Evolutionary conservation across 495 filamentous ascomycete species (phyloP).

Genomic region (Hypoxylon fuscum): DNA sequence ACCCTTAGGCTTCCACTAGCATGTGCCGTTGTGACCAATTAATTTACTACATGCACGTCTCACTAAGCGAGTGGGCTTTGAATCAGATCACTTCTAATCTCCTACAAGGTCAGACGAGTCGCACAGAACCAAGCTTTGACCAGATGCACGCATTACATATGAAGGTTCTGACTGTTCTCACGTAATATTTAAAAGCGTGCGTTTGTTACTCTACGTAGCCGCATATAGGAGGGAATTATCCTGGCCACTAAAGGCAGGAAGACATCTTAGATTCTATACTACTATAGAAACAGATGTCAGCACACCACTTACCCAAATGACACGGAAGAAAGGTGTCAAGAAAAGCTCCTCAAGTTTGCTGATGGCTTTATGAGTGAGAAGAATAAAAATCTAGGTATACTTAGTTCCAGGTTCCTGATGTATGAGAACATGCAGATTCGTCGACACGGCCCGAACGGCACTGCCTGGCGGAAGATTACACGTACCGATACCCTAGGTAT

Average conservation of each 20-base stretch:
- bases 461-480: slow-evolving; percentile 5
- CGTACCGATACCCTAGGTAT: too few relatives aligned
- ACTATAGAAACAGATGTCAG: neutral
- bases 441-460: slow-evolving; percentile 34
- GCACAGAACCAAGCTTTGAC: slow-evolving; percentile 25
- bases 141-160: slow-evolving; percentile 17
- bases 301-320: neutral
- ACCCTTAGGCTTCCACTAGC: slow-evolving; percentile 26
- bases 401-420: too few relatives aligned
- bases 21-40: slow-evolving; percentile 25
- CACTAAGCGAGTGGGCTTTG: slow-evolving; percentile 34
- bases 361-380: too few relatives aligned
- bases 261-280: neutral
- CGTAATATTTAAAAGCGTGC: slow-evolving; percentile 34
- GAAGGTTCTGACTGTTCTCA: slow-evolving; percentile 41
- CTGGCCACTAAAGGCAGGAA: slow-evolving; percentile 7
- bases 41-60: slow-evolving; percentile 35
- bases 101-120: slow-evolving; percentile 29
- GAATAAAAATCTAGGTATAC: too few relatives aligned
- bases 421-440: neutral
- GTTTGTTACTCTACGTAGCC: slow-evolving; percentile 20
- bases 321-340: too few relatives aligned
- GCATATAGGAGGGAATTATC: slow-evolving; percentile 13
- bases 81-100: slow-evolving; percentile 37
- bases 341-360: too few relatives aligned